Conservation (phyloP, 1,284 basidiomycete genomes). For the Taiwanofungus camphoratus region DNA sequence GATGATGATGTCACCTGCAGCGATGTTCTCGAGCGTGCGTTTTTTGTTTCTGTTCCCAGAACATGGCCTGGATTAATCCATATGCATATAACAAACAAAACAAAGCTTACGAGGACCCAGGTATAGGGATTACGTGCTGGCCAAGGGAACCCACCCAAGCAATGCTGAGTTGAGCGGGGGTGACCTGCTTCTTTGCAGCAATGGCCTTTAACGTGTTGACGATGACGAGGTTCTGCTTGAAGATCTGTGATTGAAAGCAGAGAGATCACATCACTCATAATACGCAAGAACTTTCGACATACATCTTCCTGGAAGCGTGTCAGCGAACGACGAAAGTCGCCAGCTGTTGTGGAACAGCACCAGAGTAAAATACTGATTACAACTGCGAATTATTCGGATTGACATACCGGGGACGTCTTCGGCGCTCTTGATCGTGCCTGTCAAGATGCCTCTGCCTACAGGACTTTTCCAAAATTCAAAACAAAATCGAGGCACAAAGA, state of each 20-base stretch:
- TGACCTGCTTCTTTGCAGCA: slow-evolving; percentile 42
- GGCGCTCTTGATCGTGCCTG: slow-evolving; percentile 38
- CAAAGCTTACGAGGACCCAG: slow-evolving; percentile 42
- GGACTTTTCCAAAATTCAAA: slow-evolving; percentile 26
- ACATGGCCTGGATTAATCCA: neutral
- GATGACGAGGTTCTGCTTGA: slow-evolving; percentile 48
- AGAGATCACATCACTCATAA: neutral
- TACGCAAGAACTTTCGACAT: no score
- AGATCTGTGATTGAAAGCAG: slow-evolving; percentile 26
- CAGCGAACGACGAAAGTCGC: slow-evolving; percentile 29
- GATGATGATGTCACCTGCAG: slow-evolving; percentile 36
- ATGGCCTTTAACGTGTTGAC: slow-evolving; percentile 40
- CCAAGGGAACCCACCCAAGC: slow-evolving; percentile 52
- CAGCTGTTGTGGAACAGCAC: slow-evolving; percentile 12
- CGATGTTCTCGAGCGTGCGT: slow-evolving; percentile 42
- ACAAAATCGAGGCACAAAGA: neutral
- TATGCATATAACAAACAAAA: neutral
- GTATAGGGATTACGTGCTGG: slow-evolving; percentile 45
- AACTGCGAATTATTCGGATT: neutral
- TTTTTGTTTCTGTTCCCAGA: slow-evolving; percentile 20
- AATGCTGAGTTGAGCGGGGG: slow-evolving; percentile 53
- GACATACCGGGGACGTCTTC: slow-evolving; percentile 35
- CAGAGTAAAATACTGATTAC: neutral
- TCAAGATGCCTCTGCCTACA: slow-evolving; percentile 50
- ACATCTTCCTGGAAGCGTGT: slow-evolving; percentile 30